These are phyloP conservation scores for Hyaloperonospora brassicae DNA, from an alignment of 352 stramenopile genomes.

Conservation along the genomic window DNA sequence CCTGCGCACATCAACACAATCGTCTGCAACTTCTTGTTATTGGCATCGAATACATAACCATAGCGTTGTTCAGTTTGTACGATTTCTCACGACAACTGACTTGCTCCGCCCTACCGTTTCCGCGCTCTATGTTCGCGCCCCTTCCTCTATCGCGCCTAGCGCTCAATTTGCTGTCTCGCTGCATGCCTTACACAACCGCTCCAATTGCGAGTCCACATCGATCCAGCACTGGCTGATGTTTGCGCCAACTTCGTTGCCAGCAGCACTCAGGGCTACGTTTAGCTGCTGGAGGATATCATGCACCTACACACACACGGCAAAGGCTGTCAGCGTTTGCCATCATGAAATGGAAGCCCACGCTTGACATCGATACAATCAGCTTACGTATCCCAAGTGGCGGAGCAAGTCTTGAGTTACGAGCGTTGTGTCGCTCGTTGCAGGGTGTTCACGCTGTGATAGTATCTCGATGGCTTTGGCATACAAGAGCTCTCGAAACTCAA, in stretches of 20 bases:
- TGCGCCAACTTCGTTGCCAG: slow-evolving; percentile 9
- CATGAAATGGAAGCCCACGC: not conserved
- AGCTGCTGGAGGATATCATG: slow-evolving; percentile 28
- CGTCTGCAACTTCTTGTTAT: too few species aligned
- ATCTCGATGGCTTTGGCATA: slow-evolving; percentile 40
- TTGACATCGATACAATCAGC: not conserved
- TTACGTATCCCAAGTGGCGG: slow-evolving; percentile 24
- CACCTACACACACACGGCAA: slow-evolving; percentile 13
- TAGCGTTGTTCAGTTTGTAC: too few species aligned
- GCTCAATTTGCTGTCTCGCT: too few species aligned
- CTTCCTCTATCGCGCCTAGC: too few species aligned
- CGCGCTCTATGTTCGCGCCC: too few species aligned
- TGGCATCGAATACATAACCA: too few species aligned
- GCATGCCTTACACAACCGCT: not conserved
- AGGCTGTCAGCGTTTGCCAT: not conserved
- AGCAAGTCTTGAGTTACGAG: slow-evolving; percentile 10
- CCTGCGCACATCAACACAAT: too few species aligned
- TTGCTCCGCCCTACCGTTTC: too few species aligned
- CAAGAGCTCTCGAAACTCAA: slow-evolving; percentile 55
- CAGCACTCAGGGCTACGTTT: slow-evolving; percentile 16
- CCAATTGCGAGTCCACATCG: slow-evolving; percentile 21
- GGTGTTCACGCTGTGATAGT: slow-evolving; percentile 5
- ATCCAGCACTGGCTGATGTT: slow-evolving; percentile 18
- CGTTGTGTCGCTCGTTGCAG: not conserved
- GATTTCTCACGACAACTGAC: too few species aligned